These are phyloP conservation scores for Lasiosphaeris hirsuta DNA, from an alignment of 495 filamentous ascomycete species.

Conservation along the genomic window DNA sequence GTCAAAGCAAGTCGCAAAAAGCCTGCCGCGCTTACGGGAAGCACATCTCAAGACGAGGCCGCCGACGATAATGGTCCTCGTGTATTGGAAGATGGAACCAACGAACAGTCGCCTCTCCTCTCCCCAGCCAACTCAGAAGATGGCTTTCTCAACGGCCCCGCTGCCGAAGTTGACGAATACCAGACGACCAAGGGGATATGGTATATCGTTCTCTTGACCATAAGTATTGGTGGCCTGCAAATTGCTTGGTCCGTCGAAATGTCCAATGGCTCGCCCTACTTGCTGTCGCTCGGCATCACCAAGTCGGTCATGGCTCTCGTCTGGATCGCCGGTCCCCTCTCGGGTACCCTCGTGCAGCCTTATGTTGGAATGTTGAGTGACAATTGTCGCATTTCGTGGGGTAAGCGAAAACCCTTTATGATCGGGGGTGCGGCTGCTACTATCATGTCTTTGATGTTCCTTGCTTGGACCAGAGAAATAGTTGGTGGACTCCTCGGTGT, in stretches of 20 bases:
- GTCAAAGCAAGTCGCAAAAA: slow-evolving; percentile 7
- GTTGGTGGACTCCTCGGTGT: slow-evolving; percentile 65
- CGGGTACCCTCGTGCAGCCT: slow-evolving; percentile 85
- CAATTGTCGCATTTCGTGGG: slow-evolving; percentile 74
- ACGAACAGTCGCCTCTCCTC: slow-evolving; percentile 60
- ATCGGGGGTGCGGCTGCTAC: slow-evolving; percentile 70
- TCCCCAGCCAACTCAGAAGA: slow-evolving; percentile 42
- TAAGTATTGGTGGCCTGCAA: slow-evolving; percentile 81
- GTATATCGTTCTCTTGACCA: slow-evolving; percentile 80
- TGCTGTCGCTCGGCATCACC: slow-evolving; percentile 77
- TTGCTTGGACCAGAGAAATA: slow-evolving; percentile 81
- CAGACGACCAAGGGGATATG: slow-evolving; percentile 69
- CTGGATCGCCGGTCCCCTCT: slow-evolving; percentile 89
- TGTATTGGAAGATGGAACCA: slow-evolving; percentile 22
- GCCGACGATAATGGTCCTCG: slow-evolving; percentile 12
- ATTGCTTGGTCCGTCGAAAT: slow-evolving; percentile 93
- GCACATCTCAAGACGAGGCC: slow-evolving; percentile 5
- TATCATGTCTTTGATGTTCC: slow-evolving; percentile 64
- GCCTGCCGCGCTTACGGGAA: slow-evolving; percentile 9
- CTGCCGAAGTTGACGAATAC: slow-evolving; percentile 39
- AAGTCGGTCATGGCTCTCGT: slow-evolving; percentile 91
- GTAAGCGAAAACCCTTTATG: slow-evolving; percentile 88
- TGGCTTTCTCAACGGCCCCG: slow-evolving; percentile 34
- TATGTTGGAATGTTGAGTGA: slow-evolving; percentile 90
- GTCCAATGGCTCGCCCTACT: slow-evolving; percentile 72